phyloP scores from a whole-genome alignment of 768 basidiomycete species.

The Bullera alba region DNA sequence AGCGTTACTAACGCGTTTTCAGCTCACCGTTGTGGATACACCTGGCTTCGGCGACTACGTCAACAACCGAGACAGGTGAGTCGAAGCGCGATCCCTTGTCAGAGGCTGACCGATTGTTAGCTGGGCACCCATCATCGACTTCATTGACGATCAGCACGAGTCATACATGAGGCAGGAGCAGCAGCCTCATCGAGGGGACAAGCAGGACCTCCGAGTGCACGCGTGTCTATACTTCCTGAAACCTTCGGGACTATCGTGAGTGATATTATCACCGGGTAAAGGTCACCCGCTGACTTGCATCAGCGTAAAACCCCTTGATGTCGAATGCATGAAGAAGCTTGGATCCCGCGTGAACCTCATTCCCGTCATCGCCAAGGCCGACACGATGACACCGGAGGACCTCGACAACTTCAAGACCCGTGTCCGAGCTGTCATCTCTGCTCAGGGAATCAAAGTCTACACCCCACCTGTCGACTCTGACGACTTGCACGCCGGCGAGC shows the following conservation, averaged over 20 bases:
- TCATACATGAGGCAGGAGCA: constrained; percentile 80
- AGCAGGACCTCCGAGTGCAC: constrained; percentile 91
- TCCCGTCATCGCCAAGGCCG: constrained; percentile 94
- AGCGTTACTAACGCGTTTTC: not conserved
- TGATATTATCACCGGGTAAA: constrained; percentile 11
- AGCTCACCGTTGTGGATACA: constrained; percentile 96
- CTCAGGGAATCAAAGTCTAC: constrained; percentile 93
- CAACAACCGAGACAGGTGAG: constrained; percentile 90
- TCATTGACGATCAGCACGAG: constrained; percentile 55
- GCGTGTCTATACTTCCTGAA: constrained; percentile 96
- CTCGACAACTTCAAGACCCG: constrained; percentile 85
- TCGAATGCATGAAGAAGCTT: constrained; percentile 99
- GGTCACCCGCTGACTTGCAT: not conserved
- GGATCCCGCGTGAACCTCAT: constrained; percentile 97
- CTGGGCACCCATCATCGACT: constrained; percentile 97
- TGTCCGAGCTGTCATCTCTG: constrained; percentile 80
- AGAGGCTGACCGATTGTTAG: constrained; percentile 14
- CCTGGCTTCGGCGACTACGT: constrained; percentile 99
- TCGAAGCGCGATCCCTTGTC: not conserved
- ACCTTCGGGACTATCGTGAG: constrained; percentile 92
- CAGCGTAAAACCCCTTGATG: constrained; percentile 92
- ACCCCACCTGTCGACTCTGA: constrained; percentile 85
- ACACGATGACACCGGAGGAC: constrained; percentile 92
- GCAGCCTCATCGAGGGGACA: constrained; percentile 89
- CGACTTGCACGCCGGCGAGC: constrained; percentile 76